These are phyloP conservation scores for Melampsora americana DNA, from an alignment of 1,284 basidiomycete genomes.

Conservation along the genomic window DNA sequence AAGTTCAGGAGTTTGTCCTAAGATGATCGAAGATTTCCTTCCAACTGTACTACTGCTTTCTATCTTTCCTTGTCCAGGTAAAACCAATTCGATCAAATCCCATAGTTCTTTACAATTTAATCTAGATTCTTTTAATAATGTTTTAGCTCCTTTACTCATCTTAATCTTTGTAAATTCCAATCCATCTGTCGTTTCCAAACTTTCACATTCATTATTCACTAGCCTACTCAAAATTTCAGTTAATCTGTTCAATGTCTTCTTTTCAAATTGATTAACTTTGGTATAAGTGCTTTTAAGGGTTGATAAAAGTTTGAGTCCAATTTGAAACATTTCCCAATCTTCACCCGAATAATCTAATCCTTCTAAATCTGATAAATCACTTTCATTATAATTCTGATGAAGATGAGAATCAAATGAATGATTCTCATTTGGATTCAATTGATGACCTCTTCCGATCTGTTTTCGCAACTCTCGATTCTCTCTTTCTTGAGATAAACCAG, in stretches of 20 bases:
- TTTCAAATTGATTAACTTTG: slow-evolving; percentile 66
- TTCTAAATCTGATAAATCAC: slow-evolving; percentile 46
- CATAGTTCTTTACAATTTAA: slow-evolving; percentile 76
- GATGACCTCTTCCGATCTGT: slow-evolving; percentile 15
- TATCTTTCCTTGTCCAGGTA: slow-evolving; percentile 1
- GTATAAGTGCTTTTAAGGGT: slow-evolving; percentile 69
- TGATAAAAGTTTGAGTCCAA: slow-evolving; percentile 74
- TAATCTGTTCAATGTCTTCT: slow-evolving; percentile 63
- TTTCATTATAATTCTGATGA: slow-evolving; percentile 33
- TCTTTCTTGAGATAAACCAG: slow-evolving; percentile 50
- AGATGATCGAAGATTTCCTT: not conserved
- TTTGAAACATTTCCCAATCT: slow-evolving; percentile 81
- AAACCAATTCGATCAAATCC: slow-evolving; percentile 60
- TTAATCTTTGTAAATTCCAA: slow-evolving; percentile 60
- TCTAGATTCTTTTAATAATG: slow-evolving; percentile 71
- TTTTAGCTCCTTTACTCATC: slow-evolving; percentile 67
- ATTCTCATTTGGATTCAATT: not conserved
- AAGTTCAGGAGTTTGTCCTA: slow-evolving; percentile 2
- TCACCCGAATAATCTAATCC: slow-evolving; percentile 80
- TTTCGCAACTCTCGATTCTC: slow-evolving; percentile 22
- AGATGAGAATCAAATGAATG: not conserved
- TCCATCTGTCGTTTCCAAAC: slow-evolving; percentile 56
- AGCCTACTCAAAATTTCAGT: slow-evolving; percentile 61
- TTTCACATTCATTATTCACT: slow-evolving; percentile 62
- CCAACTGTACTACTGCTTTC: not conserved